phyloP scores from a whole-genome alignment of 352 stramenopile genomes.

The Pseudoperonospora humuli region DNA sequence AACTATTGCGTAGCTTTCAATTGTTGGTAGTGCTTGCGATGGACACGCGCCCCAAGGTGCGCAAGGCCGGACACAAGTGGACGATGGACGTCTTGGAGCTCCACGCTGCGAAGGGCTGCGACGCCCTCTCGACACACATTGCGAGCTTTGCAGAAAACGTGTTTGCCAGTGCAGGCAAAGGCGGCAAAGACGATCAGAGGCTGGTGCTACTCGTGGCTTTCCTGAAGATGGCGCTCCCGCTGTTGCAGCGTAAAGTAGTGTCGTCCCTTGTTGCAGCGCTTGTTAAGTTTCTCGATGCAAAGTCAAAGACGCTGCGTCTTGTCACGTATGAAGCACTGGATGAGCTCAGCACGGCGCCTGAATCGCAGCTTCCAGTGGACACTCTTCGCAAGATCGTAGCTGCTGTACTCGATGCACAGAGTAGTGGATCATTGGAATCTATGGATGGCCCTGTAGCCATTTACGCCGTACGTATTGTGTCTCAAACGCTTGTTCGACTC shows the following conservation, averaged over 20 bases:
- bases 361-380: conserved; percentile 58
- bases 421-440: conserved; percentile 48
- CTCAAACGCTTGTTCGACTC: conserved; percentile 59
- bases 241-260: conserved; percentile 77
- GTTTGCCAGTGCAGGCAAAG: conserved; percentile 34
- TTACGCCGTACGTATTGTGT: conserved; percentile 58
- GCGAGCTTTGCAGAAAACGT: conserved; percentile 83
- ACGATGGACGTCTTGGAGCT: conserved; percentile 65
- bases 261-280: conserved; percentile 66
- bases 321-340: conserved; percentile 76
- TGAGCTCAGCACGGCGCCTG: conserved; percentile 38
- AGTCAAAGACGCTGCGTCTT: conserved; percentile 65
- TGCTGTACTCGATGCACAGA: conserved; percentile 53
- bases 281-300: conserved; percentile 63
- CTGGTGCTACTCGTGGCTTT: conserved; percentile 78
- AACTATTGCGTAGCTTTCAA: conserved; percentile 71
- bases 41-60: conserved; percentile 76
- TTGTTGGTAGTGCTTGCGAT: conserved; percentile 70
- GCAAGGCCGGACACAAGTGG: conserved; percentile 71
- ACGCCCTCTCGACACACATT: conserved; percentile 81
- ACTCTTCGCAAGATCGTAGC: conserved; percentile 55
- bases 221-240: conserved; percentile 64
- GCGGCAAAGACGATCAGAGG: conserved; percentile 58
- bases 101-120: conserved; percentile 60
- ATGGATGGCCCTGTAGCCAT: conserved; percentile 39